Conservation (phyloP, 192 early-diverging fungal genomes). For the Backusella circina region DNA sequence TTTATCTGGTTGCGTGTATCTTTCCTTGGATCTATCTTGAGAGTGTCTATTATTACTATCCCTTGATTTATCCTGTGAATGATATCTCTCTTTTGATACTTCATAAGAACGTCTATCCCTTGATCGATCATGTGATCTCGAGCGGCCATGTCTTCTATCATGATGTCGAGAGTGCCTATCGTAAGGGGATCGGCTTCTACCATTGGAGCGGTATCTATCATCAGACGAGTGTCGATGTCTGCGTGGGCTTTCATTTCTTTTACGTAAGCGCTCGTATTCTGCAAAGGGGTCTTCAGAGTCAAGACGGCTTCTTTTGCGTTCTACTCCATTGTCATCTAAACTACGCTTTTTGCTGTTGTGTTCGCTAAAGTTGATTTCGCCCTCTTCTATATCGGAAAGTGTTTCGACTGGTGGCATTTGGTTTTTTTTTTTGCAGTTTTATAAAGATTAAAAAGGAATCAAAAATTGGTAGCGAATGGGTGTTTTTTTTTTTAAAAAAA, state of each 20-base stretch:
- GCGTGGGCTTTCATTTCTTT: background rate
- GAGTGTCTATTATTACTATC: conserved; percentile 6
- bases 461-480: background rate
- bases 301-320: background rate
- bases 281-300: conserved; percentile 12
- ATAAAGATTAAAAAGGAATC: background rate
- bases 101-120: background rate
- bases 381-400: conserved; percentile 4
- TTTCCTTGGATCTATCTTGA: background rate
- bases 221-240: background rate
- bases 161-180: background rate
- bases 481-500: too few relatives aligned
- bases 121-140: background rate
- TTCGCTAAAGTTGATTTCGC: background rate
- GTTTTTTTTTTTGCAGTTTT: background rate
- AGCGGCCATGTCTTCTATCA: background rate
- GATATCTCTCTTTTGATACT: background rate
- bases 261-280: conserved; percentile 9
- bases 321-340: background rate
- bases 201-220: background rate
- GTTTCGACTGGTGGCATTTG: background rate
- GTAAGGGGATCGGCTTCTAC: background rate
- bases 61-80: background rate
- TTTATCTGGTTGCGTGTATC: background rate
- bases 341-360: background rate